Base-by-base conservation (phyloP, 2,329 filamentous ascomycete species). In the Fusarium sororula region DNA sequence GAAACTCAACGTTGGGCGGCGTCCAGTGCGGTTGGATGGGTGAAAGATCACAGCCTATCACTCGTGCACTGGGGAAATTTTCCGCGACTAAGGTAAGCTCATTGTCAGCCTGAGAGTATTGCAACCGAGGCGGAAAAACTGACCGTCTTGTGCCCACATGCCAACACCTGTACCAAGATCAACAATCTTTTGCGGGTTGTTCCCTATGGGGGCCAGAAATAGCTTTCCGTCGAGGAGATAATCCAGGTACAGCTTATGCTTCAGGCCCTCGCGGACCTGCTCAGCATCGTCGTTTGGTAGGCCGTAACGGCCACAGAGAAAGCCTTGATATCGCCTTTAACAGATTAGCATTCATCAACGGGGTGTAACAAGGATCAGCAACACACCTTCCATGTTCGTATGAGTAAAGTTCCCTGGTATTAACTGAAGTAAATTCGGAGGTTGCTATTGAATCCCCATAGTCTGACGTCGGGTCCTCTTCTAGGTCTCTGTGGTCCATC, bases 1-100 rank as follows among this genome's bases (percentile, higher is more conserved):
- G 74, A 85, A 83, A 91, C 51, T 85, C 84, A 39, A 90, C 83
- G 72, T 91, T 91, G 18, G 88, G 87, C 7, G 89, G 89, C 12
- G 89, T 85, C 78, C 81, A 85, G 32, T 79, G 77, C 6, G 83
- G 83, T 51, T 86, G 84, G n/a, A 85, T 84, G 12, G 83, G 83
- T 15, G 84, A 84, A 18, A 86, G 79, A 72, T 86, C 84, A 38
- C 82, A 82, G 42, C 86, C 86, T 44, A 85, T 82, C n/a, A 87
- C 82, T 41, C 81, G 82, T 44, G 85, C 85, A 51, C 84, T 83
- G 38, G 85, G 85, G 47, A 82, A 85, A 38, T 77, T 79, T 62
- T 87, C 85, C 51, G 84, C 86, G 58, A 86, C 86, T 87, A 68
- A 42, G 32, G 58, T 35, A 57, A 44, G 28, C 18, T 45, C 37